A percentile compares a stretch with the other conserved stretches of the same genome.
Evolutionary conservation across 164 flowering plant genomes (phyloP).

Genomic region (Cinnamomum micranthum): DNA sequence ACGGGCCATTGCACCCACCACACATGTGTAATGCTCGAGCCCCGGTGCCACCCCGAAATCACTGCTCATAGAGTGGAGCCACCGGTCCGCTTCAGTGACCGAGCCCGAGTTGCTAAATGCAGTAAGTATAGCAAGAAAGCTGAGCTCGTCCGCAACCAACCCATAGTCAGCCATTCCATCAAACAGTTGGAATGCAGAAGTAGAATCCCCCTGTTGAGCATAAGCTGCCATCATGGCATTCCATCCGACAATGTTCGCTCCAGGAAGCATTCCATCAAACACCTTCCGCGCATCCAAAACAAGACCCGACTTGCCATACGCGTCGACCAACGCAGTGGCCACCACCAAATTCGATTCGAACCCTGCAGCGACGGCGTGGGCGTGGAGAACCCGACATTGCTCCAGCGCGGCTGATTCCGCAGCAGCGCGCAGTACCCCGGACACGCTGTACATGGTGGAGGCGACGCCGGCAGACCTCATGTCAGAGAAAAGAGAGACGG

Average conservation of each 20-base stretch:
- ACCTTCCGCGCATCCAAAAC: constrained; percentile 45
- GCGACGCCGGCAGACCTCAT: constrained; percentile 36
- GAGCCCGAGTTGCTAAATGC: constrained; percentile 49
- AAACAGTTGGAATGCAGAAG: constrained; percentile 38
- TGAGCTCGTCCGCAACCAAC: constrained; percentile 50
- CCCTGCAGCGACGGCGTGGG: constrained; percentile 52
- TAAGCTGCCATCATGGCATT: constrained; percentile 64
- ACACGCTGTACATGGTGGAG: constrained; percentile 45
- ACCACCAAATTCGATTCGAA: constrained; percentile 42
- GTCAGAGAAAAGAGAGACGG: constrained; percentile 37
- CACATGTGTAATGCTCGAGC: constrained; percentile 68
- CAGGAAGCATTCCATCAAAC: constrained; percentile 38
- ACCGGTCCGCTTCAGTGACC: constrained; percentile 31
- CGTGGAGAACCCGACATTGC: constrained; percentile 55
- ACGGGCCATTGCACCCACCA: constrained; percentile 56
- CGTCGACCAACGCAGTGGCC: constrained; percentile 54
- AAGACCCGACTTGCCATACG: constrained; percentile 66
- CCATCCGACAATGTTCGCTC: constrained; percentile 47
- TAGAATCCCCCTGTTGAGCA: constrained; percentile 64
- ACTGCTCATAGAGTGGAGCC: constrained; percentile 45
- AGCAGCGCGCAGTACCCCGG: constrained; percentile 51
- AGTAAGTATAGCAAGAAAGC: constrained; percentile 53
- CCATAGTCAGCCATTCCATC: constrained; percentile 32
- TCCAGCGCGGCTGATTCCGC: constrained; percentile 55
- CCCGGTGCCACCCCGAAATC: constrained; percentile 46